Conservation (phyloP, 441 rosid species). For the Raphanus hybrid region DNA sequence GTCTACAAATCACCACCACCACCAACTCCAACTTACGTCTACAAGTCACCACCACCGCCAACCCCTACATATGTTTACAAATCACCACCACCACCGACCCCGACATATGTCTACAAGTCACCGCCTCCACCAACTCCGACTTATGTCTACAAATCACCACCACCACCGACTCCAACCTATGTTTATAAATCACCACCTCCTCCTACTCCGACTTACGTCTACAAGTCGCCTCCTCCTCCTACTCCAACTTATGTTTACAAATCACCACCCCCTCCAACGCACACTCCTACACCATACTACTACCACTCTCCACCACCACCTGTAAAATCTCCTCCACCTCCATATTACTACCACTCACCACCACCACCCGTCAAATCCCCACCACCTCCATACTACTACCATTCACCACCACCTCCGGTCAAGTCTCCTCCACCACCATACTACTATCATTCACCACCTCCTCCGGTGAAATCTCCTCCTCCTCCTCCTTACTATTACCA, state of each 20-base stretch:
- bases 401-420: conserved; percentile 35
- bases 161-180: conserved; percentile 1
- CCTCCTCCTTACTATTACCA: conserved; percentile 46
- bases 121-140: too few species aligned
- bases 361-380: conserved; percentile 47
- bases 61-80: conserved; percentile 40
- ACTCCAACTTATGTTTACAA: neutral
- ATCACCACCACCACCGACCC: conserved; percentile 33
- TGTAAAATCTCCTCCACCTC: conserved; percentile 22
- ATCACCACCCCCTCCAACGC: conserved; percentile 26
- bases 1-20: conserved; percentile 50
- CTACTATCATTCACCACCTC: conserved; percentile 51
- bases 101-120: too few species aligned
- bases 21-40: neutral
- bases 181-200: conserved; percentile 34
- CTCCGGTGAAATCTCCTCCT: conserved; percentile 37
- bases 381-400: conserved; percentile 38
- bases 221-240: conserved; percentile 51
- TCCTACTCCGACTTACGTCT: conserved; percentile 34
- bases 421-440: conserved; percentile 41
- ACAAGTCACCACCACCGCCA: conserved; percentile 38
- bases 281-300: conserved; percentile 35
- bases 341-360: conserved; percentile 48
- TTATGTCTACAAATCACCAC: conserved; percentile 4
- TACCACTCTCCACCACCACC: conserved; percentile 52